Percentiles rank a stretch among this genome's conserved stretches.
Conservation (phyloP, 2,329 filamentous ascomycete species). For the Apiospora sp. region DNA sequence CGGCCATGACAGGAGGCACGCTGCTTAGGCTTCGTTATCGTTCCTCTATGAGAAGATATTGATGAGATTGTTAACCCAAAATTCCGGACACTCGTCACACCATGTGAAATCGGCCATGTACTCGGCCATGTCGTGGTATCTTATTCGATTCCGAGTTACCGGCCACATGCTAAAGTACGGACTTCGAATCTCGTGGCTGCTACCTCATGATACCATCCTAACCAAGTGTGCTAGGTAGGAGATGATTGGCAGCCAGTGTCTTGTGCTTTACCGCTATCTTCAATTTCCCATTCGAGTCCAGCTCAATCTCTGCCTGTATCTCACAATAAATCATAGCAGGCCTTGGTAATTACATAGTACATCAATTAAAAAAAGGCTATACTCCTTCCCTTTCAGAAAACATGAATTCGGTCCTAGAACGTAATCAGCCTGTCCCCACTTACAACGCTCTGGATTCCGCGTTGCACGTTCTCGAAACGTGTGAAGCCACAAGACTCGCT, state of each 20-base stretch:
- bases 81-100: not conserved
- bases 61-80: not conserved
- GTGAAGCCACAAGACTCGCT: conserved; percentile 51
- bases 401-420: not conserved
- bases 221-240: not conserved
- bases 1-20: not conserved
- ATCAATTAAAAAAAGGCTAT: not conserved
- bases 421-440: conserved; percentile 4
- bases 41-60: not conserved
- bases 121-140: not conserved
- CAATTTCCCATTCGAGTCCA: not conserved
- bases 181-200: not conserved
- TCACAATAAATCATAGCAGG: too few species aligned
- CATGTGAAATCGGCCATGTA: not conserved
- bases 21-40: not conserved
- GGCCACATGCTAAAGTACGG: not conserved
- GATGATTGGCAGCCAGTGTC: not conserved
- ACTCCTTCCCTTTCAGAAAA: not conserved
- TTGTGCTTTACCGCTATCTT: not conserved
- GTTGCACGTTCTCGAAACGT: conserved; percentile 43
- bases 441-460: conserved; percentile 8
- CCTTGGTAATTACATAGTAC: not conserved
- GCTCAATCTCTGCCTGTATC: too few species aligned
- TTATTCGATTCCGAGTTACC: too few species aligned
- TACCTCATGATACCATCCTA: not conserved